Evolutionary conservation across 306 rosid species (phyloP).

Genomic region (Prunus campanulata): DNA sequence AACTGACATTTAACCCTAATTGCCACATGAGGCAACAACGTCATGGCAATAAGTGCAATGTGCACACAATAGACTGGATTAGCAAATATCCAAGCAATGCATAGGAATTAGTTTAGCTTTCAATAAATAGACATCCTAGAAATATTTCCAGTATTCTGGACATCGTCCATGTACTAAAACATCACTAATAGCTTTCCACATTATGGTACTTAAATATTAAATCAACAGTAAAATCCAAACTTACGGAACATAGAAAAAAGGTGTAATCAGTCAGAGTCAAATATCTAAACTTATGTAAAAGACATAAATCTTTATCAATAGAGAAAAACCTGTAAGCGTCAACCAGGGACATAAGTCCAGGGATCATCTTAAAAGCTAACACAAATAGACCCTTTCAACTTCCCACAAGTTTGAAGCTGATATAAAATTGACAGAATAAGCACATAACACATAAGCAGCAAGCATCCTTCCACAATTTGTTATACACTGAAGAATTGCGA

Average conservation of each 20-base stretch:
- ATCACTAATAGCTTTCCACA: background rate
- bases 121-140: background rate
- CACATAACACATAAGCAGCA: background rate
- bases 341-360: background rate
- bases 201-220: background rate
- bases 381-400: background rate
- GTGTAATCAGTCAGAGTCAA: no score
- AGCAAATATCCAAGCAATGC: background rate
- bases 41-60: conserved; percentile 32
- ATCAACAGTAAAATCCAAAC: background rate
- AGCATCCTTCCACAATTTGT: background rate
- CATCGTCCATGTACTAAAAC: background rate
- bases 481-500: background rate
- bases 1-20: conserved; percentile 34
- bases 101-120: background rate
- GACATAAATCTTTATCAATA: background rate
- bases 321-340: background rate
- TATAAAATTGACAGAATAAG: background rate
- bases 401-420: background rate
- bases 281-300: background rate
- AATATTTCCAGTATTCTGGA: background rate
- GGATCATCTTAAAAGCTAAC: background rate
- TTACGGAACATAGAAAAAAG: background rate
- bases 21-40: conserved; percentile 21
- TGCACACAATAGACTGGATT: conserved; percentile 13